Percentiles rank a stretch among this genome's conserved stretches.
Conservation (phyloP, 805 yeast species). For the Lipomyces sp. region DNA sequence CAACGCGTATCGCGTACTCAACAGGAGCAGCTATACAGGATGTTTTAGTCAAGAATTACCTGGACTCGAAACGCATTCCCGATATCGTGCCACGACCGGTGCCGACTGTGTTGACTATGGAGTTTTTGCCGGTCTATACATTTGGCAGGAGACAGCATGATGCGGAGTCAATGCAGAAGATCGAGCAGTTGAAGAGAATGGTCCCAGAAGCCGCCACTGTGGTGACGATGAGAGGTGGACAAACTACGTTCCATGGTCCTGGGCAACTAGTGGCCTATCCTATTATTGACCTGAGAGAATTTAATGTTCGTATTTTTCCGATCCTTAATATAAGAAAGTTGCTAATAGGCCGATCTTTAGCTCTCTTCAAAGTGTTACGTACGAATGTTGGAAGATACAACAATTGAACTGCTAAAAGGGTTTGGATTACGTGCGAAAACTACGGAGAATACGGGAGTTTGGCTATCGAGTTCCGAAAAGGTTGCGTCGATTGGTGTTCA, state of each 20-base stretch:
- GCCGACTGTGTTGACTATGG: constrained; percentile 78
- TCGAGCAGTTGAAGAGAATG: constrained; percentile 37
- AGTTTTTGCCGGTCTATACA: constrained; percentile 84
- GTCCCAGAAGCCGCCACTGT: constrained; percentile 57
- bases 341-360: constrained; percentile 41
- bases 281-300: constrained; percentile 68
- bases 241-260: constrained; percentile 94
- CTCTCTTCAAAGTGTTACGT: constrained; percentile 70
- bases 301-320: constrained; percentile 42
- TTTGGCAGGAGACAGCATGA: constrained; percentile 82
- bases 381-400: constrained; percentile 57
- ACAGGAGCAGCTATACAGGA: constrained; percentile 16
- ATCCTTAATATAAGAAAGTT: constrained; percentile 40
- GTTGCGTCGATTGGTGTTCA: constrained; percentile 91
- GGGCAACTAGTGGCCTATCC: constrained; percentile 92
- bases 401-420: constrained; percentile 22
- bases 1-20: constrained; percentile 13
- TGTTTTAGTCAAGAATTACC: constrained; percentile 12
- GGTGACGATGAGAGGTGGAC: constrained; percentile 92
- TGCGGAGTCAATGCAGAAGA: constrained; percentile 28
- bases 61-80: constrained; percentile 10
- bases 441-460: constrained; percentile 85
- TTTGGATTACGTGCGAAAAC: constrained; percentile 53
- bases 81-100: neutral
- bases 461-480: constrained; percentile 65